Evolutionary conservation across 148 eudicot species (phyloP), one percentile per base, ranked within the genome.

Genomic region (Persicaria maculosa): DNA sequence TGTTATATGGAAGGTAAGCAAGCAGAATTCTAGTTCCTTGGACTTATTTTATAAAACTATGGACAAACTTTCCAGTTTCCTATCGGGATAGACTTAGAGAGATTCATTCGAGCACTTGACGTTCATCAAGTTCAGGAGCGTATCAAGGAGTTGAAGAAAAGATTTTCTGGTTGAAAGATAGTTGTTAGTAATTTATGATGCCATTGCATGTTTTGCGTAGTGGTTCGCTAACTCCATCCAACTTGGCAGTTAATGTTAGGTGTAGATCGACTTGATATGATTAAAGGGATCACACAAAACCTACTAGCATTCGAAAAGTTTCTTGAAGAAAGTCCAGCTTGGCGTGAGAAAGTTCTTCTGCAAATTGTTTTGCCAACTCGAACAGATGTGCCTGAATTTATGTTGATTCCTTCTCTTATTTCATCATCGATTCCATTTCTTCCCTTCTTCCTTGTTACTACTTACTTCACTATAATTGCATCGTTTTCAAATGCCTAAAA

Each of bases 331-430:
- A 88, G 89, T 75, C 79, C 88, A 15, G 46, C 50, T 74, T 92
- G 96, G 98, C 85, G 80, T 22, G 96, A 95, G 77, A 90, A 85
- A 88, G 98, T 95, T 81, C 87, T 95, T 76, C 89, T 92, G 73
- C 98, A 95, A 80, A 95, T 95, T 80, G 98, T 93, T 65, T 97
- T 95, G 79, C 98, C 97, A 75, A 90, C 98, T 81, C 88, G 98
- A 84, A 92, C 97, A 15, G 98, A 95, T 82, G 97, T 95, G 74
- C 97, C 93, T 81, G 98, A 95, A 83, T 95, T 93, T 95, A 88
- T 69, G 88, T 19, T 31, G 36, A 31, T 31, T 78, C 76, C 75
- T 70, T 77, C 72, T 40, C 50, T 65, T 72, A 11, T 67, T 22
- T 72, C 2, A 22, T 46, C 62, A n/a, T 44, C 11, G 36, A 31